Evolutionary conservation across 495 filamentous ascomycete species (phyloP).

Genomic region (Aspergillus incahuasiensis): DNA sequence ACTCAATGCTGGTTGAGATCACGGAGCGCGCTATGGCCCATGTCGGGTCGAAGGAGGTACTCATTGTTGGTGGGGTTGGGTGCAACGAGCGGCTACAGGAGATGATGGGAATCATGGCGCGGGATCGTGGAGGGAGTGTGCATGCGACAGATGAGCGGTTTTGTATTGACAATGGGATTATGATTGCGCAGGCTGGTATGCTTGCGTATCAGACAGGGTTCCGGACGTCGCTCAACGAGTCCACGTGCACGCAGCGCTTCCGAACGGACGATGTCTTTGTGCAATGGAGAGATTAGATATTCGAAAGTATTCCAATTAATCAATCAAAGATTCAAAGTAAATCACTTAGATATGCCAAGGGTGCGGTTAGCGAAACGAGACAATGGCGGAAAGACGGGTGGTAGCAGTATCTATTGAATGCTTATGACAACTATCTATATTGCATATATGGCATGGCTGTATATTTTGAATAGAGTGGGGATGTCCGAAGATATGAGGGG

Average conservation of each 20-base stretch:
- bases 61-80: slow-evolving; percentile 98
- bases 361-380: neutral
- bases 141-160: slow-evolving; percentile 96
- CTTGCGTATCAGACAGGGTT: slow-evolving; percentile 78
- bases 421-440: neutral
- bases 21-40: slow-evolving; percentile 98
- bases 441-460: neutral
- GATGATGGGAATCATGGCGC: slow-evolving; percentile 98
- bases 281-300: slow-evolving; percentile 75
- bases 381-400: neutral
- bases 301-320: neutral
- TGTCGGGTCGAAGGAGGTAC: slow-evolving; percentile 81
- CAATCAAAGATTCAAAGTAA: neutral
- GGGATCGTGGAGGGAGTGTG: slow-evolving; percentile 80
- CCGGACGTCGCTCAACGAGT: slow-evolving; percentile 69
- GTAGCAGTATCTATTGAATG: neutral
- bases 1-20: slow-evolving; percentile 95
- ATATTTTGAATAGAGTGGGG: neutral
- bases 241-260: slow-evolving; percentile 89
- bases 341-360: neutral
- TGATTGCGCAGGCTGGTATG: slow-evolving; percentile 97
- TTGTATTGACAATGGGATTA: slow-evolving; percentile 98
- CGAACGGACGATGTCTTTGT: slow-evolving; percentile 92
- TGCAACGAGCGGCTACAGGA: slow-evolving; percentile 93
- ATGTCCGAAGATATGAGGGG: neutral